phyloP scores from a whole-genome alignment of 306 rosid genomes.

The Cyclanthera cordifolia region DNA sequence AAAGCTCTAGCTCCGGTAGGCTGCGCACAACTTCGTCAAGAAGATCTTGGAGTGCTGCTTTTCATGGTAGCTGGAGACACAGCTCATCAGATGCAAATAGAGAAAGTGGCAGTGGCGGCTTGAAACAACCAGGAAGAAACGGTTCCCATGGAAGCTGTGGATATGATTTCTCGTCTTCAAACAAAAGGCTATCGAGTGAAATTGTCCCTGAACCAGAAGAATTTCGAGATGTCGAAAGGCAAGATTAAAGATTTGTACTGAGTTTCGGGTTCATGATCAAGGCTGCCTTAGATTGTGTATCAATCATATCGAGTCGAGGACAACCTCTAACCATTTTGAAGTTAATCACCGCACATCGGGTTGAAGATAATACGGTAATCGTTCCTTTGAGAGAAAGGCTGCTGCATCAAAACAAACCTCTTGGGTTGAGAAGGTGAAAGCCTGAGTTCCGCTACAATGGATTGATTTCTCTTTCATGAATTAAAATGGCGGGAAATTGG shows the following conservation, averaged over 20 bases:
- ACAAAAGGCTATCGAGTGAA: constrained; percentile 70
- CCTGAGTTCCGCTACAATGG: not conserved
- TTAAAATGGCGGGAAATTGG: constrained; percentile 6
- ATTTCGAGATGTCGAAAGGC: constrained; percentile 39
- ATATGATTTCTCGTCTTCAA: constrained; percentile 57
- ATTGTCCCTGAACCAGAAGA: constrained; percentile 84
- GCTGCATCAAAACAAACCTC: constrained; percentile 2
- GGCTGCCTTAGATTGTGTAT: not conserved
- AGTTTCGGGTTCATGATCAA: not conserved
- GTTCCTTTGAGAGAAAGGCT: not conserved
- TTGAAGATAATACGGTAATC: not conserved
- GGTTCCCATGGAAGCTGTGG: constrained; percentile 72
- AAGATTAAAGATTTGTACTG: constrained; percentile 14
- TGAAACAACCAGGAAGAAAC: constrained; percentile 47
- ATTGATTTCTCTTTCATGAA: not conserved
- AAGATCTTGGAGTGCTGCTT: constrained; percentile 69
- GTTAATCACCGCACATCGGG: not conserved
- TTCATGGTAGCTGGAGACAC: constrained; percentile 84
- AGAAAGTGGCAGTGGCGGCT: constrained; percentile 34
- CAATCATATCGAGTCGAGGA: not conserved
- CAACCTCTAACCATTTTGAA: not conserved
- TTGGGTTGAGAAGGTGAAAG: not conserved
- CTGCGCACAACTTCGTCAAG: constrained; percentile 76
- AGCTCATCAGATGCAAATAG: constrained; percentile 63
- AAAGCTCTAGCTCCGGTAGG: constrained; percentile 53